Conservation (phyloP, 2,329 filamentous ascomycete species). For the Corinectria fuckeliana region DNA sequence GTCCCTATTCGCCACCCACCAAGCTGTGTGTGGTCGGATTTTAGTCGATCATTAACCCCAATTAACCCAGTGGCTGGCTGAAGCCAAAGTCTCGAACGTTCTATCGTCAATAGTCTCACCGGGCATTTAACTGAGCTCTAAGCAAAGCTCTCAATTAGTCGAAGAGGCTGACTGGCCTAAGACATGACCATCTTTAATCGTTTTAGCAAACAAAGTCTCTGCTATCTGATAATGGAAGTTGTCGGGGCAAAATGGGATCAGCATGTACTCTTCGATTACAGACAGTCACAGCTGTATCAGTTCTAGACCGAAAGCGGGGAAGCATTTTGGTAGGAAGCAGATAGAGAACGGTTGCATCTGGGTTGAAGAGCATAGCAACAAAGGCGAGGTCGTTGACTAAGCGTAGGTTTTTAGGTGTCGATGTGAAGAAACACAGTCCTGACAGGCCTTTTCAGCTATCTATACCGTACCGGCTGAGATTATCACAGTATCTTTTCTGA, state of each 20-base stretch:
- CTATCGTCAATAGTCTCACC: neutral
- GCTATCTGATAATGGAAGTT: neutral
- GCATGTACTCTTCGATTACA: neutral
- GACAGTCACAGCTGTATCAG: neutral
- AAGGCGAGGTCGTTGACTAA: too few relatives aligned
- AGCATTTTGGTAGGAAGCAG: neutral
- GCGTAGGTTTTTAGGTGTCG: too few relatives aligned
- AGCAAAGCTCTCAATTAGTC: neutral
- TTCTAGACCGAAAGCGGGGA: neutral
- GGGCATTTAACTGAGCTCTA: neutral
- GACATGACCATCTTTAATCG: neutral
- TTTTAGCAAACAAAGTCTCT: neutral
- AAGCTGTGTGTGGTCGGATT: neutral
- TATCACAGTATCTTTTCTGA: too few relatives aligned
- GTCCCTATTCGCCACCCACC: neutral
- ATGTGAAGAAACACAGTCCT: too few relatives aligned
- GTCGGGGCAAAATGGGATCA: neutral
- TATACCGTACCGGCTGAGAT: too few relatives aligned
- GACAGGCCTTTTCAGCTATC: too few relatives aligned
- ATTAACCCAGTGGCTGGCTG: neutral
- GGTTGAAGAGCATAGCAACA: too few relatives aligned
- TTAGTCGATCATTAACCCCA: neutral
- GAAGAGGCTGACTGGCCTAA: neutral
- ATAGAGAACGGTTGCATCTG: too few relatives aligned
- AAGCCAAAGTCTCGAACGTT: neutral